These are phyloP conservation scores for Nicotiana attenuata DNA, from an alignment of 257 asterid species.

Conservation along the genomic window DNA sequence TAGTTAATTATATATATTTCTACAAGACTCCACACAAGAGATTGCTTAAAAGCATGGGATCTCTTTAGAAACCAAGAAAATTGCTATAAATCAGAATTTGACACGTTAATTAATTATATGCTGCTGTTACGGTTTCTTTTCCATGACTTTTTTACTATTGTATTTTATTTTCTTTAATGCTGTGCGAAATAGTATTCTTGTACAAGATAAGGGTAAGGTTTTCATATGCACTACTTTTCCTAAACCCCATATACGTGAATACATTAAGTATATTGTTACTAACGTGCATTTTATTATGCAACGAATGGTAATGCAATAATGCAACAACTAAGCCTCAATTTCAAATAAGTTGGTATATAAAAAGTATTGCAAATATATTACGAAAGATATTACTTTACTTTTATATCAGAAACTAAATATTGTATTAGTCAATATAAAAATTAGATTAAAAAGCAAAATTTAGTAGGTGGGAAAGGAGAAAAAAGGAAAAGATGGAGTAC, in stretches of 20 bases:
- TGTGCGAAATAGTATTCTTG: no score
- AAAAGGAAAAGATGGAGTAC: not conserved
- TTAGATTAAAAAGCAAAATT: not conserved
- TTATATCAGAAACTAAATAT: not conserved
- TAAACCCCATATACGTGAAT: no score
- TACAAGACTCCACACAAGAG: conserved; percentile 18
- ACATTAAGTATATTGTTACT: no score
- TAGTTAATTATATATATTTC: not conserved
- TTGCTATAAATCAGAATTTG: not conserved
- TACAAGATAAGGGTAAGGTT: no score
- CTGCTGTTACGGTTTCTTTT: no score
- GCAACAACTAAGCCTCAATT: not conserved
- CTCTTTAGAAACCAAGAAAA: conserved; percentile 31
- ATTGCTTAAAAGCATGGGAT: conserved; percentile 26
- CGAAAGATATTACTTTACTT: no score
- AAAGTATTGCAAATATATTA: not conserved
- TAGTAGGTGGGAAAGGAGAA: not conserved
- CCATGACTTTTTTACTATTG: no score
- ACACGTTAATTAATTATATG: not conserved
- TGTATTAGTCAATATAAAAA: not conserved
- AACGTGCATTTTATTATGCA: not conserved
- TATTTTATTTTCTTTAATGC: no score
- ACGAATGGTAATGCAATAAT: not conserved
- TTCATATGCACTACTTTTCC: no score
- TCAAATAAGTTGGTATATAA: not conserved